Base-by-base conservation (phyloP, 306 rosid species). In the Lathyrus tuberosus region DNA sequence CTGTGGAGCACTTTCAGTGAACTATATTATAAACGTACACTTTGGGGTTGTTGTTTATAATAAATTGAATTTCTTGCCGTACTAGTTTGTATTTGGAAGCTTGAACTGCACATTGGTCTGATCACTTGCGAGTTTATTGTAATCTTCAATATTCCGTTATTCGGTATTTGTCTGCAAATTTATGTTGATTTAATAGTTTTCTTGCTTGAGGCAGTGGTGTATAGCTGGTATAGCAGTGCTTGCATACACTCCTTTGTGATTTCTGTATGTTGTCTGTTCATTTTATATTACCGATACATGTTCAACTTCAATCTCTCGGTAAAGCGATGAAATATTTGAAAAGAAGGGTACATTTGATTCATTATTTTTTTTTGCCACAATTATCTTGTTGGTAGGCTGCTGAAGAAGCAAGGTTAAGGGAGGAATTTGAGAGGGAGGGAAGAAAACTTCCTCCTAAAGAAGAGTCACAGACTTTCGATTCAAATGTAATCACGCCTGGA, bases 401-500 rank as follows among this genome's bases (percentile, higher is more conserved):
- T 69, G 99, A 95, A 84, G 99, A 95, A 81, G 84, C 84, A 74
- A 86, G 88, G 74, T 76, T 95, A 13, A 84, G 99, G 70, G 85
- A 87, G 76, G 99, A 95, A 76, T 95, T 95, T 68, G 99, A 91
- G 86, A 83, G 48, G 67, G 97, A 91, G 90, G 99, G 99, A 16
- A 89, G 99, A 70, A 95, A 87, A 76, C 97, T 95, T 83, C 97
- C 99, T 65, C 93, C 92, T 10, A 89, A 95, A 79, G 82, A 74
- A 58, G 81, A 79, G 61, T 88, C 92, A 0, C 91, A 89, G 77
- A 66, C 68, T 74, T 86, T 82, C 57, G 97, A 95, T 87, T 95
- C 97, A 10, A 95, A 95, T 89, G 89, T 95, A 52, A 95, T 91
- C 65, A 95, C 99, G 16, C 99, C 99, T 6, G 97, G 99, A 83